Evolutionary conservation across 345 rosid genomes (phyloP).

Genomic region (Viola odorata): DNA sequence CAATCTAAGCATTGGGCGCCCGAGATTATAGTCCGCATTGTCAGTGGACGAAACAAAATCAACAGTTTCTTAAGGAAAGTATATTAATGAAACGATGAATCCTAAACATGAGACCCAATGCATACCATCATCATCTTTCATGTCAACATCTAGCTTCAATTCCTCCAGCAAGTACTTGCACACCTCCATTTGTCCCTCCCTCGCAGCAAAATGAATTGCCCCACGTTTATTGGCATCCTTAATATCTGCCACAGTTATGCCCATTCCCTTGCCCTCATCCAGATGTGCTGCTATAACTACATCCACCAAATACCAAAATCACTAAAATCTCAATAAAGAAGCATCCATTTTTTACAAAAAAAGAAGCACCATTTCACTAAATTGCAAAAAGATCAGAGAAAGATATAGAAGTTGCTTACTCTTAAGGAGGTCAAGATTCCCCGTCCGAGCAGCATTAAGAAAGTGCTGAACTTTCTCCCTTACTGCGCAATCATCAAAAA

Average conservation of each 20-base stretch:
- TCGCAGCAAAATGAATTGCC: constrained; percentile 89
- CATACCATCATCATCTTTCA: constrained; percentile 81
- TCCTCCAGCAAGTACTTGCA: constrained; percentile 82
- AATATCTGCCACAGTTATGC: constrained; percentile 58
- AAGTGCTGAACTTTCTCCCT: constrained; percentile 70
- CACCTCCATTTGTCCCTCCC: constrained; percentile 78
- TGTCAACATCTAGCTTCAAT: constrained; percentile 55
- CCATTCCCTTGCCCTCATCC: constrained; percentile 69
- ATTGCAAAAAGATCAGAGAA: not conserved
- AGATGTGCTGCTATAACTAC: constrained; percentile 65
- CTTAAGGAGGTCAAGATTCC: constrained; percentile 82
- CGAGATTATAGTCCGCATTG: too few relatives aligned
- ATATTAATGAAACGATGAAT: not conserved
- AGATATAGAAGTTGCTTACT: constrained; percentile 38
- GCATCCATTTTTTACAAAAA: not conserved
- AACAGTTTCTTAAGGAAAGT: not conserved
- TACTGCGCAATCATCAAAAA: constrained; percentile 27
- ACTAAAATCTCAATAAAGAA: not conserved
- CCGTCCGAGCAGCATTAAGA: constrained; percentile 61
- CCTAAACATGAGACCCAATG: not conserved
- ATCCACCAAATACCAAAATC: constrained; percentile 10
- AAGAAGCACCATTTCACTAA: not conserved
- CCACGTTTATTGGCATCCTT: constrained; percentile 93
- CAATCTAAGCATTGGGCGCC: too few relatives aligned
- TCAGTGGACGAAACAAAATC: not conserved